Evolutionary conservation across 495 filamentous ascomycete species (phyloP).

Genomic region (Daldinia grandis): DNA sequence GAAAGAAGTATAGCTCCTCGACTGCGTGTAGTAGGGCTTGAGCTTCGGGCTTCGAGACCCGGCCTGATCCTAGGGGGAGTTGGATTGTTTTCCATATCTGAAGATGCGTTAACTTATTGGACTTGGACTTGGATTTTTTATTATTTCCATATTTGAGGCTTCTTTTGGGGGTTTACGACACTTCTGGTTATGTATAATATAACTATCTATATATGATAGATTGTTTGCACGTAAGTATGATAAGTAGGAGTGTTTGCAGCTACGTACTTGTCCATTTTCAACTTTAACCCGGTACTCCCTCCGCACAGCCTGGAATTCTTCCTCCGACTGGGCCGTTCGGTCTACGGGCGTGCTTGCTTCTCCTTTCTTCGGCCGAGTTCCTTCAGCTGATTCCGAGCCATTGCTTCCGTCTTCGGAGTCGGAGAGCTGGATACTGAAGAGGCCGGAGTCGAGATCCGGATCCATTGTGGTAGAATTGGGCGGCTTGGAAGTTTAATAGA

Average conservation of each 20-base stretch:
- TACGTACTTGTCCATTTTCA: conserved; percentile 57
- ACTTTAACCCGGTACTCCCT: conserved; percentile 51
- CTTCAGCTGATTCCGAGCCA: conserved; percentile 17
- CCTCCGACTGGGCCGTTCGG: conserved; percentile 55
- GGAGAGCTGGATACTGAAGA: conserved; percentile 53
- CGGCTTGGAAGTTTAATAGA: neutral
- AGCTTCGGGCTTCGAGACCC: conserved; percentile 50
- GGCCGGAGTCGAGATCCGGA: conserved; percentile 44
- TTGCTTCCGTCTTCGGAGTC: conserved; percentile 44
- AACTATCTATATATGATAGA: neutral
- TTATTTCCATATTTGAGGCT: neutral
- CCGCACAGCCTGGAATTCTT: conserved; percentile 52
- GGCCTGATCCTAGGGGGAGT: conserved; percentile 46
- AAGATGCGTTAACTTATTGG: neutral
- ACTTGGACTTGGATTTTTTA: neutral
- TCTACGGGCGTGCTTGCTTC: conserved; percentile 39
- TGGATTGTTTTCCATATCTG: conserved; percentile 55
- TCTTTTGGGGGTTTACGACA: no score
- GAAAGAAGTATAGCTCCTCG: conserved; percentile 65
- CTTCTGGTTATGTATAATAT: no score
- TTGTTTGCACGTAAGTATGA: neutral
- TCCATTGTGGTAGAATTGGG: conserved; percentile 9
- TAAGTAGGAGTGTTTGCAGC: no score
- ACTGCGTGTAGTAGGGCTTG: conserved; percentile 62
- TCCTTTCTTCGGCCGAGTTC: conserved; percentile 12